Evolutionary conservation across 2,329 filamentous ascomycete genomes (phyloP).

Genomic region (Verticillium isaacii): DNA sequence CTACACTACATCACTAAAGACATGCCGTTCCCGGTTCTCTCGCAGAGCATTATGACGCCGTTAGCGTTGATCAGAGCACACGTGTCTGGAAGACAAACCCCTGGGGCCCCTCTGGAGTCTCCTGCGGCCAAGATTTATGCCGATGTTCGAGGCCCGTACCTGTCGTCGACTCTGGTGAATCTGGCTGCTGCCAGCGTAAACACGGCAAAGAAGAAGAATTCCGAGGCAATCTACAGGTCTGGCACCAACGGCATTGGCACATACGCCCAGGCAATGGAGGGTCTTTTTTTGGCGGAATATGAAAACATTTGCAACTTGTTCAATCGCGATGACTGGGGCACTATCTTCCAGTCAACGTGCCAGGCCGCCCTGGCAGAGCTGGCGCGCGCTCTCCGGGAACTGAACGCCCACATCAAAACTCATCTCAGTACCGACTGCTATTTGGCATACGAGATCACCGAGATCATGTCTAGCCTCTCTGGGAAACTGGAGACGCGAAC

Average conservation of each 20-base stretch:
- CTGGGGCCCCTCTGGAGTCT: constrained; percentile 49
- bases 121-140: constrained; percentile 79
- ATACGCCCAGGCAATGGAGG: constrained; percentile 84
- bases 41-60: constrained; percentile 69
- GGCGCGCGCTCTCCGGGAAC: constrained; percentile 76
- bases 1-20: constrained; percentile 91
- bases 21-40: constrained; percentile 74
- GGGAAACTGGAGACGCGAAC: constrained; percentile 76
- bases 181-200: constrained; percentile 82
- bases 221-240: constrained; percentile 78
- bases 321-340: constrained; percentile 75
- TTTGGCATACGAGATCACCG: constrained; percentile 90
- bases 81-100: constrained; percentile 41
- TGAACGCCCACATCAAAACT: constrained; percentile 83
- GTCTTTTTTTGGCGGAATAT: constrained; percentile 82
- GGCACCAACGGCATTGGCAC: constrained; percentile 89
- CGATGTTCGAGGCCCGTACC: constrained; percentile 79
- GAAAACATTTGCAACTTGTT: constrained; percentile 89
- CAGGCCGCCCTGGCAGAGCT: constrained; percentile 76
- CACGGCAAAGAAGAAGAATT: constrained; percentile 74
- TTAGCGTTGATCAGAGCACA: constrained; percentile 76
- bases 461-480: constrained; percentile 78
- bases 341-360: constrained; percentile 74
- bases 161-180: constrained; percentile 78
- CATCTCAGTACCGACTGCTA: constrained; percentile 91